Base-by-base conservation (phyloP, 768 basidiomycete species). In the Tylopilus vinaceipallidus region DNA sequence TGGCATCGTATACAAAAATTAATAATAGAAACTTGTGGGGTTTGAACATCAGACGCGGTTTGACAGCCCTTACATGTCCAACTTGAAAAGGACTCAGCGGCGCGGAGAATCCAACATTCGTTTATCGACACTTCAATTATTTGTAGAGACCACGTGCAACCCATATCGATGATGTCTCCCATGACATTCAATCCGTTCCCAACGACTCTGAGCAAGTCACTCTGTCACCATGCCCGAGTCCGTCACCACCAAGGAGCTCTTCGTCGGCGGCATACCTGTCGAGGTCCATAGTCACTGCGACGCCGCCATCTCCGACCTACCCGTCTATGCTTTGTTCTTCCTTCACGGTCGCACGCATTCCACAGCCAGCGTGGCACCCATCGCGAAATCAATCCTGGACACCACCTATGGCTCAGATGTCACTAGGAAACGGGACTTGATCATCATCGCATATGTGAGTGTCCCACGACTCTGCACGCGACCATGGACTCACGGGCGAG, bases 401-500 rank as follows among this genome's bases (percentile, higher is more conserved):
- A 2, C 22, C 41, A 45, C 14, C n/a, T 65, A 67, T 44, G 34
- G 23, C 0, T 36, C 36, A 17, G 54, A 36, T 23, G 17, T 26
- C 20, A 39, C 33, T 12, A 65, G 47, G 47, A 59, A 58, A 41
- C 60, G 26, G 33, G 66, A 67, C 47, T 42, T 67, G 54, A 63
- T 67, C 17, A 30, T 69, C 26, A 49, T 68, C 34, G 34, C 57
- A 5, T 67, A 54, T 53, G 67, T 49, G 52, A 63, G 65, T 58
- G 56, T 45, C 34, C 45, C 7, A 6, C 20, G 24, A 24, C 30
- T n/a, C n/a, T n/a, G n/a, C 12, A 20, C 13, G 11, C 5, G 14
- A 2, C 29, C 16, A 2, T 39, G 12, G 12, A 10, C 19, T 36
- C 33, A 19, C 45, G 53, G 44, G 59, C 8, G 6, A 6, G 37